These are phyloP conservation scores for Brassica balearica DNA, from an alignment of 441 rosid species.

Conservation along the genomic window DNA sequence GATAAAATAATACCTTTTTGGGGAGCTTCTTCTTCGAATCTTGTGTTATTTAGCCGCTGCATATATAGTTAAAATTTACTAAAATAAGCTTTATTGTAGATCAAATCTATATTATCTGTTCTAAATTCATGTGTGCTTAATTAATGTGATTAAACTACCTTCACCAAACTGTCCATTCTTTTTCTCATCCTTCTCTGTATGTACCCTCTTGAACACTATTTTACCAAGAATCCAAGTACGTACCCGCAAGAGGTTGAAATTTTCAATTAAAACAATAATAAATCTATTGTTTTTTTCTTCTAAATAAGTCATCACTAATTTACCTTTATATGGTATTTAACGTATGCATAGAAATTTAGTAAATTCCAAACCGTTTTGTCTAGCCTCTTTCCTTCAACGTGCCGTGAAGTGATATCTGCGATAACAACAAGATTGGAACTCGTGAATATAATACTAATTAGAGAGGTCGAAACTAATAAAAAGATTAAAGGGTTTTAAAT, in stretches of 20 bases:
- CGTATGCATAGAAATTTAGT: slow-evolving; percentile 76
- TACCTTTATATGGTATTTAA: slow-evolving; percentile 85
- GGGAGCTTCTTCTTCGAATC: slow-evolving; percentile 47
- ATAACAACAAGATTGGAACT: slow-evolving; percentile 4
- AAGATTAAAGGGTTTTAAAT: background rate
- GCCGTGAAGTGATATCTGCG: slow-evolving; percentile 69
- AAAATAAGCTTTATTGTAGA: slow-evolving; percentile 9
- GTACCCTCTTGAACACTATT: slow-evolving; percentile 81
- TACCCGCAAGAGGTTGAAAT: background rate
- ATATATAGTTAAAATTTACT: slow-evolving; percentile 11
- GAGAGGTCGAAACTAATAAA: background rate
- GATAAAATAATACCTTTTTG: slow-evolving; percentile 27
- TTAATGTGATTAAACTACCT: slow-evolving; percentile 52
- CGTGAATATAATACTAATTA: background rate
- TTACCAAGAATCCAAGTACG: slow-evolving; percentile 7
- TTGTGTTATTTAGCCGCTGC: slow-evolving; percentile 63
- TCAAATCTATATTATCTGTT: background rate
- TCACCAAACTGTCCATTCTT: slow-evolving; percentile 70
- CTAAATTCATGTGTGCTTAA: background rate
- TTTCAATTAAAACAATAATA: background rate
- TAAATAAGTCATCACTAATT: background rate
- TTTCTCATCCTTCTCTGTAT: slow-evolving; percentile 85
- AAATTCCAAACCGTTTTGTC: slow-evolving; percentile 87
- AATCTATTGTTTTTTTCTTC: background rate
- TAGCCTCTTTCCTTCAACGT: slow-evolving; percentile 67